Base-by-base conservation (phyloP, 225 moss, liverwort and hornwort genomes). In the Straminergon stramineum region DNA sequence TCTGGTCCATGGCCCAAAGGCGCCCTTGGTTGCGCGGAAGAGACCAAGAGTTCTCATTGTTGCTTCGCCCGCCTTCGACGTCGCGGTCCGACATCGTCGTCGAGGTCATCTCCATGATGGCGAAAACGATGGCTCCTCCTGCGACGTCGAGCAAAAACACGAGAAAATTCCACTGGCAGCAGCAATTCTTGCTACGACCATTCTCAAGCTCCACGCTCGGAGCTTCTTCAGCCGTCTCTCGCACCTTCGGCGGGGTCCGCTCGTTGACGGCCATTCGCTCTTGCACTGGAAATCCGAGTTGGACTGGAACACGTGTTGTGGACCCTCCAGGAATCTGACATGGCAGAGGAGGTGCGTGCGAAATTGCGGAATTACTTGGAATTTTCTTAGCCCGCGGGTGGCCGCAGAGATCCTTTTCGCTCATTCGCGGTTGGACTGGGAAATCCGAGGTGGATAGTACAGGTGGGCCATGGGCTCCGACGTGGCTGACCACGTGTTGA, bases 1-100 rank as follows among this genome's bases (percentile, higher is more conserved):
- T 88, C 90, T 96, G 96, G 87, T 98, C 96, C 81, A 96, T 88
- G 17, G 92, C 91, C 98, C 98, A 98, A 53, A 98, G 86, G 43
- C 92, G 92, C 7, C 96, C 97, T 74, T 89, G 84, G 61, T 88
- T 90, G 58, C 21, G 24, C 77, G 81, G 79, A 35, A 55, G 85
- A 37, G 85, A 66, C n/a, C 61, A 9, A 13, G 84, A 56, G 48
- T 55, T 85, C 23, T 76, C 32, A 7, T 56, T 14, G 17, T 7
- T 15, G 35, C 73, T 75, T 62, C 81, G 24, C 16, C 84, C 86
- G 62, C 92, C 81, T 84, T 91, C 90, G 45, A 84, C 61, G 65
- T 91, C 90, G 61, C 51, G 69, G 62, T 63, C 51, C 56, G 91
- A 89, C 82, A 79, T 48, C 83, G 76, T 48, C 83, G 68, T 63